Conservation (phyloP, 176 grass and related monocot species). For the Cenchrus americanus region DNA sequence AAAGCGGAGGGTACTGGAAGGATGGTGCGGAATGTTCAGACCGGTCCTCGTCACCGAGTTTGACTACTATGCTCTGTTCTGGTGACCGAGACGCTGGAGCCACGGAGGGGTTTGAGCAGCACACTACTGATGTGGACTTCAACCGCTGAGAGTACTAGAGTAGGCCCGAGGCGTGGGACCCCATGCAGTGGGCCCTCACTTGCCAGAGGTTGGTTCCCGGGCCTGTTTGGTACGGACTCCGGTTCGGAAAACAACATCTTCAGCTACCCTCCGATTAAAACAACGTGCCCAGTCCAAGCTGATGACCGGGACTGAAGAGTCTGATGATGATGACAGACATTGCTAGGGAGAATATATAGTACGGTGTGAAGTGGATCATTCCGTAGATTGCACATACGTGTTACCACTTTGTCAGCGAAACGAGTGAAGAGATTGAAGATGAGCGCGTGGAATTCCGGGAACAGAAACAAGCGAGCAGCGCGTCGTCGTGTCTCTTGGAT, state of each 20-base stretch:
- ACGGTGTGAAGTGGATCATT: neutral
- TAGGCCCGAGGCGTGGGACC: too few species aligned
- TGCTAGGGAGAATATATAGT: neutral
- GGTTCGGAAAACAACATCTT: neutral
- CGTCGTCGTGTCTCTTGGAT: neutral
- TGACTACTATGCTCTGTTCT: neutral
- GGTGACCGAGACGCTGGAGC: neutral
- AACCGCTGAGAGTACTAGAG: too few species aligned
- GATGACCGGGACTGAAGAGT: neutral
- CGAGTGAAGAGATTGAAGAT: neutral
- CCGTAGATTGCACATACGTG: neutral
- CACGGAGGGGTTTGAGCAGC: too few species aligned
- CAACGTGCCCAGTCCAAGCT: neutral
- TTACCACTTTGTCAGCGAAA: neutral
- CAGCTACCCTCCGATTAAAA: neutral
- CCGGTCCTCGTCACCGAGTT: neutral
- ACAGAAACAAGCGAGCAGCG: neutral
- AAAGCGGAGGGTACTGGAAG: too few species aligned
- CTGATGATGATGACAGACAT: too few species aligned
- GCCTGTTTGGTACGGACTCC: neutral
- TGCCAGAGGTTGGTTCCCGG: too few species aligned
- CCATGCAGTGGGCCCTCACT: too few species aligned
- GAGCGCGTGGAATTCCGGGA: neutral
- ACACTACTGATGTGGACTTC: neutral
- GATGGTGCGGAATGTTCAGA: neutral